These are phyloP conservation scores for Eimeria sp. DNA, from an alignment of 169 alveolate species.

Conservation along the genomic window DNA sequence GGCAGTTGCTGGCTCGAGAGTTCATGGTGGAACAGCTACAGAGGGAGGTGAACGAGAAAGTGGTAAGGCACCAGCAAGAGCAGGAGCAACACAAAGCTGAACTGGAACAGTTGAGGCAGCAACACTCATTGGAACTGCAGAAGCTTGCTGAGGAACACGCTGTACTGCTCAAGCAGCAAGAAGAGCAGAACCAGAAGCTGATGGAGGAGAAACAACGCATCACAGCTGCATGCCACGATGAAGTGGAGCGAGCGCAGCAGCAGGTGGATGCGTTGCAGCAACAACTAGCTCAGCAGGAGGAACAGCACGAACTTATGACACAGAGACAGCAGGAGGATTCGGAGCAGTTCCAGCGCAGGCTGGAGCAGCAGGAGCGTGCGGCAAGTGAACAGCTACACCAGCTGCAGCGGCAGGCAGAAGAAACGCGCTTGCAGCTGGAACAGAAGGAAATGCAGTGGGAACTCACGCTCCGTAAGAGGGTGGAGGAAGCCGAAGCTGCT, in stretches of 20 bases:
- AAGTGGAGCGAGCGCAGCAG: slow-evolving; percentile 62
- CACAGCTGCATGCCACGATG: background rate
- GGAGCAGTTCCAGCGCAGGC: slow-evolving; percentile 50
- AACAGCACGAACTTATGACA: slow-evolving; percentile 57
- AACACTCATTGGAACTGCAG: slow-evolving; percentile 5
- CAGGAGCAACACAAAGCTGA: slow-evolving; percentile 21
- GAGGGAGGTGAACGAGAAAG: slow-evolving; percentile 1
- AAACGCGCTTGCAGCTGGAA: slow-evolving; percentile 25
- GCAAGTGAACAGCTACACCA: slow-evolving; percentile 1
- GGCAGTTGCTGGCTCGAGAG: slow-evolving; percentile 45
- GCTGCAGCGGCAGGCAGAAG: slow-evolving; percentile 45
- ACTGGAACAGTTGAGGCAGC: slow-evolving; percentile 21
- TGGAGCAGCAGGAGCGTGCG: slow-evolving; percentile 43
- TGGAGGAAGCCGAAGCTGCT: slow-evolving; percentile 33
- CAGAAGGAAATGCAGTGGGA: slow-evolving; percentile 20
- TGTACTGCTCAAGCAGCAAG: background rate
- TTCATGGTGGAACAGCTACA: slow-evolving; percentile 62
- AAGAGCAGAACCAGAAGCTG: slow-evolving; percentile 30
- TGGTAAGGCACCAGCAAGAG: slow-evolving; percentile 35
- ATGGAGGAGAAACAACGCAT: slow-evolving; percentile 2
- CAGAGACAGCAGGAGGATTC: slow-evolving; percentile 58
- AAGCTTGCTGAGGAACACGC: slow-evolving; percentile 5
- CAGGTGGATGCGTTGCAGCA: slow-evolving; percentile 46
- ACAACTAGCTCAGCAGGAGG: slow-evolving; percentile 56
- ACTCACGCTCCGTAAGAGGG: background rate